Evolutionary conservation across 768 basidiomycete species (phyloP), one percentile per base, ranked within the genome.

Genomic region (Boletus reticulatus): DNA sequence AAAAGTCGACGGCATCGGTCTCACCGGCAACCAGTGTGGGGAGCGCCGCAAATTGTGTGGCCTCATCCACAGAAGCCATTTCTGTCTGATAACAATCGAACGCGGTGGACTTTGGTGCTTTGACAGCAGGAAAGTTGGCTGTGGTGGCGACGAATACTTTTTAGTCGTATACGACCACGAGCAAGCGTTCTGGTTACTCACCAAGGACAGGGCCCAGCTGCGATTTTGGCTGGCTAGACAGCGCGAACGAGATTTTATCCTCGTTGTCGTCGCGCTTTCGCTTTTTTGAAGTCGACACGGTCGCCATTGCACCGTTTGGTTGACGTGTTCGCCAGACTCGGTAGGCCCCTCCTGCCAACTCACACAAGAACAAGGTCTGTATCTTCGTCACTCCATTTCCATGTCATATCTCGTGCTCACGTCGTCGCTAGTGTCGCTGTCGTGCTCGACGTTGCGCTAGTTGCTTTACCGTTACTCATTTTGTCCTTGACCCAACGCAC

Each of bases 1-100:
- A 83, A 73, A 89, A 93, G 67, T 97, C 93, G 45, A 97, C 83
- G 19, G 82, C 77, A 29, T 85, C 78, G n/a, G 90, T 89, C 74
- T 96, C 94, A 6, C 89, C 95, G 0, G 84, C 90, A 22, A 96
- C 76, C 14, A 91, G 64, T 47, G 49, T 62, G 36, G 42, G 66
- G 59, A 59, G 72, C 19, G 66, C 62, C 14, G 65, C 68, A 46
- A 79, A 79, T 1, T 57, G 52, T 14, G 37, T n/a, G 32, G 67
- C 73, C 46, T 57, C 61, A n/a, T 62, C 64, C 8, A 59, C 64
- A 34, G 68, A 53, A 5, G 46, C 49, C 53, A 50, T 60, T 48
- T 54, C 62, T 49, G 80, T 83, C 43, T 66, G 73, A 68, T 87
- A 92, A 62, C 82, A 80, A 58, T 76, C 72, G 68, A 92, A 92